These are phyloP conservation scores for Exophiala sideris DNA, from an alignment of 2,329 filamentous ascomycete species.

Conservation along the genomic window DNA sequence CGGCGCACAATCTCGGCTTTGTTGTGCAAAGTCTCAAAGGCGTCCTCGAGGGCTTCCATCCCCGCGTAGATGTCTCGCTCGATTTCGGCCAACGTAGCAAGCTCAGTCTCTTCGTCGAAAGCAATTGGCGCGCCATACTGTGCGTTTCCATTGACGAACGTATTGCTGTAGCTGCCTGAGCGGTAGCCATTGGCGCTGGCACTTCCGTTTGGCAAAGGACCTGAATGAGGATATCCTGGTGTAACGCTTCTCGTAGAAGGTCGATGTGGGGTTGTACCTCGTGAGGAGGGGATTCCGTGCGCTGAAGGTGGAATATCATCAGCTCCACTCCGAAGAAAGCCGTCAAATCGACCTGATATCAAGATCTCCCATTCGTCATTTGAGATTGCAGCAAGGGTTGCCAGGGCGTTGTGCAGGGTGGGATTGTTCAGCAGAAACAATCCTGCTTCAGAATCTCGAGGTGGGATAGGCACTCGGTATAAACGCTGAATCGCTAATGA, in stretches of 20 bases:
- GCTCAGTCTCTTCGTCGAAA: slow-evolving; percentile 90
- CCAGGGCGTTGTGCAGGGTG: slow-evolving; percentile 76
- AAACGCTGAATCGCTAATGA: slow-evolving; percentile 78
- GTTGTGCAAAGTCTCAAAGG: slow-evolving; percentile 85
- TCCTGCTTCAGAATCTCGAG: slow-evolving; percentile 80
- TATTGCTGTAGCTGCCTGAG: slow-evolving; percentile 41
- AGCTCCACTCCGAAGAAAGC: slow-evolving; percentile 90
- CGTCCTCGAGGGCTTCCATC: slow-evolving; percentile 92
- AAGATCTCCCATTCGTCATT: slow-evolving; percentile 96
- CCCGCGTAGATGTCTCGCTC: slow-evolving; percentile 89
- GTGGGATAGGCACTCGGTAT: slow-evolving; percentile 69
- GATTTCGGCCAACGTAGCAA: slow-evolving; percentile 82
- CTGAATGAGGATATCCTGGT: slow-evolving; percentile 35
- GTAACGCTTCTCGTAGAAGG: slow-evolving; percentile 31
- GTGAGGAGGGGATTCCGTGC: slow-evolving; percentile 26
- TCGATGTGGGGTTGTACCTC: slow-evolving; percentile 27
- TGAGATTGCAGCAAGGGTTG: slow-evolving; percentile 83
- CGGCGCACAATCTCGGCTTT: slow-evolving; percentile 78
- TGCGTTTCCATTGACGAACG: slow-evolving; percentile 50
- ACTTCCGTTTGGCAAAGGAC: slow-evolving; percentile 37
- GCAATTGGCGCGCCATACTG: slow-evolving; percentile 72
- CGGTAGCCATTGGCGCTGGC: slow-evolving; percentile 42
- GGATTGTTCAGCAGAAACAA: slow-evolving; percentile 83
- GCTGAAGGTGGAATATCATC: slow-evolving; percentile 51
- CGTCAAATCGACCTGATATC: slow-evolving; percentile 88